phyloP scores from a whole-genome alignment of 768 basidiomycete genomes.

The Naematelia aurantialba region DNA sequence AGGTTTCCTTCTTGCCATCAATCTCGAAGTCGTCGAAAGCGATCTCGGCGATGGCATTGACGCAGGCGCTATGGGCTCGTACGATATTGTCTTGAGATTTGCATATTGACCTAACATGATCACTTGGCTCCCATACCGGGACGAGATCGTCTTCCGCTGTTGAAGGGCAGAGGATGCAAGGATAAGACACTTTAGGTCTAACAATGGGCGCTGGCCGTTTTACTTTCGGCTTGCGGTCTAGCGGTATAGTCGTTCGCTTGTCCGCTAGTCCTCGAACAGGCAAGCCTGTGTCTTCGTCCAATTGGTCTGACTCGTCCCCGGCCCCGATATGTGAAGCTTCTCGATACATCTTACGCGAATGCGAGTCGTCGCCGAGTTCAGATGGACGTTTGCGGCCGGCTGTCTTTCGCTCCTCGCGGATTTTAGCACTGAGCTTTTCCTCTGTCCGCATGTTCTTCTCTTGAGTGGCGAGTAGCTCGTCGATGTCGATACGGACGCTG shows the following conservation, averaged over 20 bases:
- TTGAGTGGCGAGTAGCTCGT: constrained; percentile 62
- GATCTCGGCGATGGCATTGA: constrained; percentile 78
- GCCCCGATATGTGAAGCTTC: neutral
- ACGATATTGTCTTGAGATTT: constrained; percentile 61
- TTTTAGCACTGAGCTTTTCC: constrained; percentile 30
- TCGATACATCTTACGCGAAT: neutral
- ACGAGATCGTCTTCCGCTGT: constrained; percentile 21
- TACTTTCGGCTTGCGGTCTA: neutral
- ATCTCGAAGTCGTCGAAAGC: constrained; percentile 66
- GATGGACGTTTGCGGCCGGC: constrained; percentile 20
- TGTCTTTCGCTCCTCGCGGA: constrained; percentile 29
- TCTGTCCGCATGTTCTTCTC: constrained; percentile 27
- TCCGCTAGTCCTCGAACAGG: constrained; percentile 20
- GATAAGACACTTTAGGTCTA: constrained; percentile 15
- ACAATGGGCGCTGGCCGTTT: neutral
- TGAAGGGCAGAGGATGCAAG: constrained; percentile 47
- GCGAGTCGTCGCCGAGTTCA: neutral
- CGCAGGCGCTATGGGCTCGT: constrained; percentile 76
- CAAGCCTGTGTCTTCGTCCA: constrained; percentile 4
- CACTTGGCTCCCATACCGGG: constrained; percentile 32
- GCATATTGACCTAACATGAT: constrained; percentile 53
- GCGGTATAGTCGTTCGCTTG: neutral
- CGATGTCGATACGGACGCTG: constrained; percentile 91
- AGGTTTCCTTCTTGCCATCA: constrained; percentile 23
- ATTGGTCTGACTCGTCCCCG: neutral